Evolutionary conservation across 495 filamentous ascomycete species (phyloP), one percentile per base, ranked within the genome.

Genomic region (Aspergillus panamensis): DNA sequence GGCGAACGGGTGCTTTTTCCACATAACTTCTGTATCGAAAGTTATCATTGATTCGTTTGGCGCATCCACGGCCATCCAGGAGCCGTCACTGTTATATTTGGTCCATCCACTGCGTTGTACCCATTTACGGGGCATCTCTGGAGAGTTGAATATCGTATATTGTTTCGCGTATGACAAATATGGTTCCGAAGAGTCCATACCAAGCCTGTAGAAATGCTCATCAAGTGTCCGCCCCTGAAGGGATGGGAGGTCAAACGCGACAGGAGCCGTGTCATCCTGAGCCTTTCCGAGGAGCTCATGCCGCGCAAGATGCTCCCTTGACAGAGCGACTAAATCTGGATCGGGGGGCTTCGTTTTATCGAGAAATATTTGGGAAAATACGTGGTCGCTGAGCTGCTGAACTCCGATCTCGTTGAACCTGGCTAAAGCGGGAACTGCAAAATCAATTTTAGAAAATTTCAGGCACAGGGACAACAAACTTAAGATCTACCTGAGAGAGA

Each of bases 1-100:
- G 6, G 94, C 92, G 72, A 88, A 97, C 0, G 87, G 84, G 64
- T 86, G 90, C 65, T 92, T 83, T 64, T 95, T 96, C 77, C 87
- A 99, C 86, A 99, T 87, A 47, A 97, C 92, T 72, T 99, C 94
- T 12, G 91, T 94, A 71, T 99, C 94, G 67, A 99, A 99, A 30
- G 86, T 89, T 40, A 99, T 72, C 82, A 91, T 85, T 20, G 85
- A 72, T 61, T 92, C 92, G 40, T 91, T 74, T 0, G 94, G 94
- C 8, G 84, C 84, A 58, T 87, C 85, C 16, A 96, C 86, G 0
- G 77, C 69, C 62, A 92, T 87, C 47, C 77, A 78, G 8, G 76
- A 80, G 12, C 91, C 91, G 71, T 96, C 88, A 7, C 66, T 48
- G 57, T 86, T 74, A 68, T 99, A 99, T 72, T 91, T 96, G 1